Conservation (phyloP, 257 asterid species). For the Solanum corneliomulleri region DNA sequence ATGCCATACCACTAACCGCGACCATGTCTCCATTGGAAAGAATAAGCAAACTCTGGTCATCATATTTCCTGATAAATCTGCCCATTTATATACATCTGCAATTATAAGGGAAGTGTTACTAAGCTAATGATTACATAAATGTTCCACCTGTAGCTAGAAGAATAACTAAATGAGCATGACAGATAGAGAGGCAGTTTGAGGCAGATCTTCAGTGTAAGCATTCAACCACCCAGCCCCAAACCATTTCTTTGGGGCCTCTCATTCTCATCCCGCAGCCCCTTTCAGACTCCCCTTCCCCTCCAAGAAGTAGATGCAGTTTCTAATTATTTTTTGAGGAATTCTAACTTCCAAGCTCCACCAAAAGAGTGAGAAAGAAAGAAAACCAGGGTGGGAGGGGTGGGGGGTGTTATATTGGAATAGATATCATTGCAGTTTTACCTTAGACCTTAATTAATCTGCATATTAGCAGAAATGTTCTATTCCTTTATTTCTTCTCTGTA, state of each 20-base stretch:
- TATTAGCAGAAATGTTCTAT: not conserved
- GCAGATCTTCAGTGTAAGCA: not conserved
- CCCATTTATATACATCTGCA: slow-evolving; percentile 92
- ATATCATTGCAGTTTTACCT: not conserved
- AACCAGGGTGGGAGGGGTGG: not conserved
- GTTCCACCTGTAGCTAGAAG: not conserved
- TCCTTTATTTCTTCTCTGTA: not conserved
- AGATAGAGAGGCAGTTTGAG: not conserved
- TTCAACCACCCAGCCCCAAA: not conserved
- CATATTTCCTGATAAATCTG: slow-evolving; percentile 70
- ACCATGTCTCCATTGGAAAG: slow-evolving; percentile 89
- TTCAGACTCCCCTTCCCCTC: not conserved
- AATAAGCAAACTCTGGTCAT: slow-evolving; percentile 74
- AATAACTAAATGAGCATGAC: not conserved
- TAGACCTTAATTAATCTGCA: not conserved
- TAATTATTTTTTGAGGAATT: not conserved
- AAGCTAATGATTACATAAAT: not conserved
- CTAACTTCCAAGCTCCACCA: not conserved
- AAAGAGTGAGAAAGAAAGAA: not conserved
- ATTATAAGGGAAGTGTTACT: not conserved
- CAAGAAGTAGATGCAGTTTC: not conserved
- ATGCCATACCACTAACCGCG: slow-evolving; percentile 53
- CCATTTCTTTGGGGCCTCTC: not conserved
- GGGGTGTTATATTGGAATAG: not conserved
- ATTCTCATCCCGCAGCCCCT: not conserved